These are phyloP conservation scores for Coniophora puteana DNA, from an alignment of 1,284 basidiomycete species.

Conservation along the genomic window DNA sequence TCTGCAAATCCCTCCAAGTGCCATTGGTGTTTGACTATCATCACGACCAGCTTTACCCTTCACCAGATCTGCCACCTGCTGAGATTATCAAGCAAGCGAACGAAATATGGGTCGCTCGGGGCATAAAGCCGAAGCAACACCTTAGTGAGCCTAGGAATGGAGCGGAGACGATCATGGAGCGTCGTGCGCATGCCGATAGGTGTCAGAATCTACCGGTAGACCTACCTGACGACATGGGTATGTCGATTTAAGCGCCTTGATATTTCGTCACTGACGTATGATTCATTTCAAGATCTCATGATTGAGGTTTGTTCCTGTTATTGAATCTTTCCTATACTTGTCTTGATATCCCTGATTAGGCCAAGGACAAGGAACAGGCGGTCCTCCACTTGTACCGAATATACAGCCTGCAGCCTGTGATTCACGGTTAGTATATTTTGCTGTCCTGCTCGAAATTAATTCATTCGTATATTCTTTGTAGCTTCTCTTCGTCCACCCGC, in stretches of 20 bases:
- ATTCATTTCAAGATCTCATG: constrained; percentile 67
- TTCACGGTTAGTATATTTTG: constrained; percentile 39
- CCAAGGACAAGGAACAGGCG: constrained; percentile 91
- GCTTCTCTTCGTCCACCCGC: constrained; percentile 54
- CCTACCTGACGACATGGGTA: constrained; percentile 66
- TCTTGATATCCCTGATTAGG: constrained; percentile 32
- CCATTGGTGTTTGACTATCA: constrained; percentile 84
- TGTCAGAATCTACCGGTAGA: constrained; percentile 65
- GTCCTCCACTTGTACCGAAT: constrained; percentile 83
- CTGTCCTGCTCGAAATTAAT: too few relatives aligned
- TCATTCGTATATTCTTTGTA: neutral
- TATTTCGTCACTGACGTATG: constrained; percentile 1
- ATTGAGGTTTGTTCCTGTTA: constrained; percentile 60
- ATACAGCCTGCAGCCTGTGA: constrained; percentile 68
- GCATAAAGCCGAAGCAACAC: constrained; percentile 87
- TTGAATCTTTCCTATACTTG: too few relatives aligned
- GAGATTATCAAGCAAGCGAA: constrained; percentile 71
- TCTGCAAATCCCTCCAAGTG: constrained; percentile 80
- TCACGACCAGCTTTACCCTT: constrained; percentile 73
- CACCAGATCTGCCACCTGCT: constrained; percentile 42
- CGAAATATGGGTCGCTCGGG: constrained; percentile 70
- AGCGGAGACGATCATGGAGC: constrained; percentile 76
- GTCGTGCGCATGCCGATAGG: constrained; percentile 81
- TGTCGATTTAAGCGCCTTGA: constrained; percentile 11
- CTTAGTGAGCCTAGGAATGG: constrained; percentile 78